Evolutionary conservation across 495 filamentous ascomycete genomes (phyloP).

Genomic region (Beverwykella pulmonaria): DNA sequence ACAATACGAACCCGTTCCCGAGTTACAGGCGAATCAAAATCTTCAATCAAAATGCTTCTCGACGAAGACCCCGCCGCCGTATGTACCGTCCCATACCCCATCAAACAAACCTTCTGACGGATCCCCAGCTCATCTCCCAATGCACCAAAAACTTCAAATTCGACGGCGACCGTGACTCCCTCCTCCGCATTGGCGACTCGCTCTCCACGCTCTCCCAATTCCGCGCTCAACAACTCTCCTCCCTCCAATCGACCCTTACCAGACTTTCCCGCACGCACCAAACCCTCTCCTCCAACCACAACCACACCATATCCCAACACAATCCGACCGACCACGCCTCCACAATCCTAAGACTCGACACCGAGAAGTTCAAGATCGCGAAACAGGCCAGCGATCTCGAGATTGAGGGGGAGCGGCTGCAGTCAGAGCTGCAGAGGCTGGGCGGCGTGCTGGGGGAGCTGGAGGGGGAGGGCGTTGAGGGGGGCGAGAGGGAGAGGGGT

Average conservation of each 20-base stretch:
- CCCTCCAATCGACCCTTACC: conserved; percentile 70
- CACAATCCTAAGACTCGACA: conserved; percentile 81
- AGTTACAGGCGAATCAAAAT: not conserved
- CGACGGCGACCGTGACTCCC: conserved; percentile 77
- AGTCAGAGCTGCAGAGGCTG: conserved; percentile 76
- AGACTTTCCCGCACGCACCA: conserved; percentile 71
- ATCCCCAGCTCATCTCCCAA: conserved; percentile 76
- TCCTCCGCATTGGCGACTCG: conserved; percentile 84
- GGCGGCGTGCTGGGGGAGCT: conserved; percentile 75
- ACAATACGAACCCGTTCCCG: not conserved
- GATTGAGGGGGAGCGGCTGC: conserved; percentile 85
- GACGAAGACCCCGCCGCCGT: conserved; percentile 91
- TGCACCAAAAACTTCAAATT: conserved; percentile 95
- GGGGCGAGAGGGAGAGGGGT: conserved; percentile 59
- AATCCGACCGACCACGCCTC: conserved; percentile 75
- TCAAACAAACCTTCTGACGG: conserved; percentile 30
- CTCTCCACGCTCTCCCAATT: conserved; percentile 76
- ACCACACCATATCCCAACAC: conserved; percentile 69
- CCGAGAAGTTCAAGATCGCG: conserved; percentile 90
- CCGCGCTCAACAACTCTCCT: conserved; percentile 72
- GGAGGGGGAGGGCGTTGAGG: conserved; percentile 76
- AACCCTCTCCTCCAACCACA: conserved; percentile 68
- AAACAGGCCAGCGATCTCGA: conserved; percentile 87
- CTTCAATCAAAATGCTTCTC: conserved; percentile 75
- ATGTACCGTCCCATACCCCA: conserved; percentile 38